phyloP scores from a whole-genome alignment of 768 basidiomycete species.

The Sporobolomyces roseus region DNA sequence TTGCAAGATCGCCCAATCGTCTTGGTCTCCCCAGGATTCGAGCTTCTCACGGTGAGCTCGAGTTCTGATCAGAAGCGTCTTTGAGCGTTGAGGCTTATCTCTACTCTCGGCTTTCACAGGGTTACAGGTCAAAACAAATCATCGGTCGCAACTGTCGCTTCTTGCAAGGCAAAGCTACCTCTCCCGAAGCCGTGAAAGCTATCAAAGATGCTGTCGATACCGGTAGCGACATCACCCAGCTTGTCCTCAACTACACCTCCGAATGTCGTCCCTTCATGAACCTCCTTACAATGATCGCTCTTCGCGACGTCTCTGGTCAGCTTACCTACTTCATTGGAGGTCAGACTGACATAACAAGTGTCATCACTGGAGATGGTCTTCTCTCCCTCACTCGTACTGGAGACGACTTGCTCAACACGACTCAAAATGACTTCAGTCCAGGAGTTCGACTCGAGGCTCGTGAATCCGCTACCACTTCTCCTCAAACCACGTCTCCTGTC shows the following conservation, averaged over 20 bases:
- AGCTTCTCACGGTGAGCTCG: slow-evolving; percentile 24
- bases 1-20: slow-evolving; percentile 32
- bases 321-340: slow-evolving; percentile 33
- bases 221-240: slow-evolving; percentile 15
- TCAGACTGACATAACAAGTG: slow-evolving; percentile 25
- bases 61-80: too few species aligned
- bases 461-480: neutral
- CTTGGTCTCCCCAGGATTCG: slow-evolving; percentile 25
- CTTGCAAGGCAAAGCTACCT: slow-evolving; percentile 26
- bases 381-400: slow-evolving; percentile 17
- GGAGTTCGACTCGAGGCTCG: slow-evolving; percentile 27
- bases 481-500: neutral
- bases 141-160: slow-evolving; percentile 38
- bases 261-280: slow-evolving; percentile 5
- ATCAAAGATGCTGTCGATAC: slow-evolving; percentile 16
- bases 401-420: neutral
- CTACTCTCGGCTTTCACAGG: neutral
- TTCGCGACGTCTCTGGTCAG: slow-evolving; percentile 19
- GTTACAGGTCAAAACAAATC: slow-evolving; percentile 30
- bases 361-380: slow-evolving; percentile 9
- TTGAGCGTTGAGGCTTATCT: too few species aligned
- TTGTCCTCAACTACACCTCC: slow-evolving; percentile 32
- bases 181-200: neutral
- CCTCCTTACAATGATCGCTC: slow-evolving; percentile 24
- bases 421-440: slow-evolving; percentile 5